Conservation (phyloP, 371 early-diverging fungal genomes). For the Gilbertella persicaria region DNA sequence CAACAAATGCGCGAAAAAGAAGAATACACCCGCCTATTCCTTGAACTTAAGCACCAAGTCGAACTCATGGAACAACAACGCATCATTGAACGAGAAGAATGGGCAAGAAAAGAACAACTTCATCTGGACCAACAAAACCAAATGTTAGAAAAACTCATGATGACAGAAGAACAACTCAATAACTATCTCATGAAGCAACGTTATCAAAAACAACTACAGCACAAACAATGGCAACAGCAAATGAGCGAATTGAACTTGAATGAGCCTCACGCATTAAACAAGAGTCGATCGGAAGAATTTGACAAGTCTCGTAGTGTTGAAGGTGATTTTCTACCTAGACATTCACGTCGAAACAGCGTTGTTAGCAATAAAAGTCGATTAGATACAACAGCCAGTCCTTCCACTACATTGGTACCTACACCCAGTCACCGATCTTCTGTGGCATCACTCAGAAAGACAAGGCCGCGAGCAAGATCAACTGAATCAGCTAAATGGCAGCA, state of each 20-base stretch:
- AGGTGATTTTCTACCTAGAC: too few species aligned
- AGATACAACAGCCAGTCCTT: too few species aligned
- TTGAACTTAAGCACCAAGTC: constrained; percentile 7
- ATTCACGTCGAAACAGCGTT: too few species aligned
- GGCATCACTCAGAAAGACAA: too few species aligned
- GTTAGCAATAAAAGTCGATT: too few species aligned
- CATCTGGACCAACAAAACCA: background rate
- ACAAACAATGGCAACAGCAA: background rate
- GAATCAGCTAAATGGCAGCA: too few species aligned
- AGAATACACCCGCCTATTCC: background rate
- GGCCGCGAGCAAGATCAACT: too few species aligned
- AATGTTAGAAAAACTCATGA: constrained; percentile 5
- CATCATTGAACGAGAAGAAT: constrained; percentile 14
- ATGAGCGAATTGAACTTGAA: background rate
- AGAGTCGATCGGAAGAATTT: background rate
- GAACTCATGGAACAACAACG: constrained; percentile 15
- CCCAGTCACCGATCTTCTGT: too few species aligned
- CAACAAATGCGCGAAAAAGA: background rate
- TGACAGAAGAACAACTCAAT: constrained; percentile 2
- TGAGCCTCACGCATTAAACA: background rate
- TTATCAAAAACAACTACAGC: background rate
- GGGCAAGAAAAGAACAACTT: constrained; percentile 9
- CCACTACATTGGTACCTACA: too few species aligned
- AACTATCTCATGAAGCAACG: background rate
- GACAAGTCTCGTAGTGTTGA: too few species aligned